Conservation (phyloP, 2,329 filamentous ascomycete species). For the Penicillium sp. region DNA sequence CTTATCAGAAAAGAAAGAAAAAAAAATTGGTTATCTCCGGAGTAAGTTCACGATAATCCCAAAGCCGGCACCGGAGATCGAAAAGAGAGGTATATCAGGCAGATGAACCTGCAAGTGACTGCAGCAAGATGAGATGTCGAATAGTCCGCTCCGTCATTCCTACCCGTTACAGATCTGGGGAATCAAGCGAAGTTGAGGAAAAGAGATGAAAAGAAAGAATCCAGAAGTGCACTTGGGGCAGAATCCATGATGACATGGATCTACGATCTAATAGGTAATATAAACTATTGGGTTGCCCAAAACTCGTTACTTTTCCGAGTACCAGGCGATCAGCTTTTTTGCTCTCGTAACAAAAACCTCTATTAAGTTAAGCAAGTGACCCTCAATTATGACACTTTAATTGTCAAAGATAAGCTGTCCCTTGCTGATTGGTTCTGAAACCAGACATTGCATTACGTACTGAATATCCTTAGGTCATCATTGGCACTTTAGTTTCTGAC, state of each 20-base stretch:
- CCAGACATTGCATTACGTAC: slow-evolving; percentile 37
- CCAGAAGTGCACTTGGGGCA: too few relatives aligned
- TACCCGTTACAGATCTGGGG: not conserved
- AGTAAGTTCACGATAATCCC: not conserved
- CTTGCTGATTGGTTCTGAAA: slow-evolving; percentile 32
- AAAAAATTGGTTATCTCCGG: slow-evolving; percentile 16
- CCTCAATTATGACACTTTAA: slow-evolving; percentile 21
- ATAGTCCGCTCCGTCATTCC: slow-evolving; percentile 35
- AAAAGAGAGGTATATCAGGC: slow-evolving; percentile 12
- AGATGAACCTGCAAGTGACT: slow-evolving; percentile 27
- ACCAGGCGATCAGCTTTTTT: slow-evolving; percentile 26
- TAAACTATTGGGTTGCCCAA: not conserved
- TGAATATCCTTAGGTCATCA: slow-evolving; percentile 16
- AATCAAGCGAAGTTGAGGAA: not conserved
- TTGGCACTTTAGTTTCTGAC: not conserved
- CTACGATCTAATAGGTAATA: slow-evolving; percentile 8
- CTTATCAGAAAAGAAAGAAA: not conserved
- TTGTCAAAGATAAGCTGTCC: slow-evolving; percentile 34
- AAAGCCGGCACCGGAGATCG: slow-evolving; percentile 6
- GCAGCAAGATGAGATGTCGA: slow-evolving; percentile 31
- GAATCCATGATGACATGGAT: slow-evolving; percentile 23
- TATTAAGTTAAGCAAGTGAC: not conserved
- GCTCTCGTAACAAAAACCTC: slow-evolving; percentile 26
- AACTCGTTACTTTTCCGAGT: not conserved
- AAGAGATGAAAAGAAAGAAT: not conserved